Percentiles rank a stretch among this genome's conserved stretches.
Conservation (phyloP, 345 rosid genomes). For the Bruguiera sexangula region DNA sequence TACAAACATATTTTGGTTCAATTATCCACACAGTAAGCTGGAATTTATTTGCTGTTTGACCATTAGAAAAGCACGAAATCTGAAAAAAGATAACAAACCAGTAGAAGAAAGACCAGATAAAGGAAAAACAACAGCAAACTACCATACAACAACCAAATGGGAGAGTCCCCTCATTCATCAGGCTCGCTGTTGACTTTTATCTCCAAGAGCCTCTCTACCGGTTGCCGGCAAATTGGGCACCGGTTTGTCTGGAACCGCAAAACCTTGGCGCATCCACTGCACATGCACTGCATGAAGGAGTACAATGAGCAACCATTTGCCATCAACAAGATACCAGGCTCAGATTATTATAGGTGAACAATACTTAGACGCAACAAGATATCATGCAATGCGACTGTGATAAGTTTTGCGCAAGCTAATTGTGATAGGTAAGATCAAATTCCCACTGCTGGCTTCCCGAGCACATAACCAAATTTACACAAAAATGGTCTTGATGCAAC, state of each 20-base stretch:
- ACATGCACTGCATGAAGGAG: slow-evolving; percentile 74
- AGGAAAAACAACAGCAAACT: slow-evolving; percentile 1
- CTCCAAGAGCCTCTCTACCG: slow-evolving; percentile 92
- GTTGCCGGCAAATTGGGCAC: slow-evolving; percentile 96
- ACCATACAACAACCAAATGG: slow-evolving; percentile 28
- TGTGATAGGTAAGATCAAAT: not conserved
- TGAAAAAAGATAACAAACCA: not conserved
- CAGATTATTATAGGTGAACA: no score
- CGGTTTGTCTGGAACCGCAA: slow-evolving; percentile 80
- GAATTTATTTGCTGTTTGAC: slow-evolving; percentile 20
- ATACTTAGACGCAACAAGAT: no score
- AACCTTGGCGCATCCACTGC: slow-evolving; percentile 92
- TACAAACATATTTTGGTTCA: slow-evolving; percentile 20
- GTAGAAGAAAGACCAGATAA: not conserved
- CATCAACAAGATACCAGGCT: not conserved
- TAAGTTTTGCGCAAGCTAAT: not conserved
- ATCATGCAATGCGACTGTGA: no score
- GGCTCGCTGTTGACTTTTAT: slow-evolving; percentile 57
- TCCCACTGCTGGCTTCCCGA: not conserved
- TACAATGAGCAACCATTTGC: not conserved
- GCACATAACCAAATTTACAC: not conserved
- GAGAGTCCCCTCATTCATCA: slow-evolving; percentile 36
- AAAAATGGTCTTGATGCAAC: not conserved
- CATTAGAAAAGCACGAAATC: slow-evolving; percentile 20
- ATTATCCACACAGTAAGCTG: slow-evolving; percentile 4